Conservation (phyloP, 2,329 filamentous ascomycete genomes). For the Aspergillus ustus region DNA sequence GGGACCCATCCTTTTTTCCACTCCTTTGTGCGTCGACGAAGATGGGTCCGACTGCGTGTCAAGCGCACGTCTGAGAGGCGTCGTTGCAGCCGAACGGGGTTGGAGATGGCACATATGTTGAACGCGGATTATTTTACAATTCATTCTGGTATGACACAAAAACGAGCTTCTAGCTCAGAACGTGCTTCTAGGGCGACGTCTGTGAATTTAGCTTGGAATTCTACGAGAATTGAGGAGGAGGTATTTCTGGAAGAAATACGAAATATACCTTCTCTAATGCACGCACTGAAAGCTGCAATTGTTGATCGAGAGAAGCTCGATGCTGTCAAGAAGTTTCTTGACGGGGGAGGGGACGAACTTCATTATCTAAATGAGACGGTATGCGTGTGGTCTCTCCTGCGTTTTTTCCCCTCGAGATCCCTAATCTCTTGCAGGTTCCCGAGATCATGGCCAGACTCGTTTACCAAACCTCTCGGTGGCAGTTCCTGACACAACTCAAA, state of each 20-base stretch:
- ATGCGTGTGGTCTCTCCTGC: neutral
- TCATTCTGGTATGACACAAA: conserved; percentile 56
- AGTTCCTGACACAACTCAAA: conserved; percentile 73
- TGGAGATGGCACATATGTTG: conserved; percentile 63
- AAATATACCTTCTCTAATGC: conserved; percentile 72
- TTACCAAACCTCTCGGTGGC: conserved; percentile 83
- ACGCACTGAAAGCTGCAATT: conserved; percentile 67
- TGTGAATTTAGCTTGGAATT: conserved; percentile 40
- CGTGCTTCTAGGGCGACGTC: conserved; percentile 34
- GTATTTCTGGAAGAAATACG: conserved; percentile 57
- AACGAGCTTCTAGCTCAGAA: conserved; percentile 48
- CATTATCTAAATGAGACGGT: conserved; percentile 70
- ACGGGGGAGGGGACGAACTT: conserved; percentile 75
- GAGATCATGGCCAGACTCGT: conserved; percentile 85
- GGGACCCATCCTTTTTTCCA: conserved; percentile 87
- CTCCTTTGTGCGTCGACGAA: conserved; percentile 86
- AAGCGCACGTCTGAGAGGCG: conserved; percentile 56
- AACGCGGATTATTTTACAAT: conserved; percentile 82
- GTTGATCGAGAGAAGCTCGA: conserved; percentile 94
- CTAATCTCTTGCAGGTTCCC: conserved; percentile 62
- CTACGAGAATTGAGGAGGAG: conserved; percentile 52
- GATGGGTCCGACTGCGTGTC: conserved; percentile 82
- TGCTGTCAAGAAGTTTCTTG: conserved; percentile 79
- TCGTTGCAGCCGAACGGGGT: conserved; percentile 39
- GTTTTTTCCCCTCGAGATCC: neutral